Percentiles rank a stretch among this genome's conserved stretches.
These are phyloP conservation scores for Coemansia sp. DNA, from an alignment of 192 early-diverging fungal genomes.

Conservation along the genomic window DNA sequence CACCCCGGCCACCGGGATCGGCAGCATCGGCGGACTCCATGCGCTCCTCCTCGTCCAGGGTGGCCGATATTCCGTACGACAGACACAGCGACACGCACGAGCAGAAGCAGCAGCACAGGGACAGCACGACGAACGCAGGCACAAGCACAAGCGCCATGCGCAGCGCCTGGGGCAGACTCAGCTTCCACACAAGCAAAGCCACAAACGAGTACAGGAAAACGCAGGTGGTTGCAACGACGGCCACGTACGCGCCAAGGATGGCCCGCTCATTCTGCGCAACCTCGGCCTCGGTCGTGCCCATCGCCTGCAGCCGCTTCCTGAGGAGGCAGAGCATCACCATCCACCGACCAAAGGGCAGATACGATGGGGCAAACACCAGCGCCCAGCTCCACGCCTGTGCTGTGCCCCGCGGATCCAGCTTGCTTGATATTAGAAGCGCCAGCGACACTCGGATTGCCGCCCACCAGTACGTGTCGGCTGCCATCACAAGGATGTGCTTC, in stretches of 20 bases:
- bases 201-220: slow-evolving; percentile 57
- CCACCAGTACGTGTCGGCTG: slow-evolving; percentile 64
- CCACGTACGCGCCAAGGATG: slow-evolving; percentile 47
- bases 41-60: slow-evolving; percentile 35
- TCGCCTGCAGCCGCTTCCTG: slow-evolving; percentile 47
- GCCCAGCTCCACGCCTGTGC: slow-evolving; percentile 62
- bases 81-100: slow-evolving; percentile 38
- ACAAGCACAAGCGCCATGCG: slow-evolving; percentile 63
- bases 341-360: slow-evolving; percentile 63
- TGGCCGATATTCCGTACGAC: slow-evolving; percentile 40
- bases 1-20: neutral
- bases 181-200: slow-evolving; percentile 56
- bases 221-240: slow-evolving; percentile 50
- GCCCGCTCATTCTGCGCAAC: slow-evolving; percentile 31
- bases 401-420: slow-evolving; percentile 53
- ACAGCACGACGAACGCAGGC: slow-evolving; percentile 65
- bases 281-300: slow-evolving; percentile 32
- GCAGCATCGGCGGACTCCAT: slow-evolving; percentile 3
- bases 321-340: slow-evolving; percentile 52
- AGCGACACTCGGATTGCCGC: slow-evolving; percentile 65
- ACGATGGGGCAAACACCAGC: slow-evolving; percentile 69
- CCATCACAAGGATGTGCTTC: slow-evolving; percentile 33
- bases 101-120: slow-evolving; percentile 44
- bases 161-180: slow-evolving; percentile 52
- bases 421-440: slow-evolving; percentile 67